Evolutionary conservation across 2,329 filamentous ascomycete genomes (phyloP).

Genomic region (Colletotrichum falcatum): DNA sequence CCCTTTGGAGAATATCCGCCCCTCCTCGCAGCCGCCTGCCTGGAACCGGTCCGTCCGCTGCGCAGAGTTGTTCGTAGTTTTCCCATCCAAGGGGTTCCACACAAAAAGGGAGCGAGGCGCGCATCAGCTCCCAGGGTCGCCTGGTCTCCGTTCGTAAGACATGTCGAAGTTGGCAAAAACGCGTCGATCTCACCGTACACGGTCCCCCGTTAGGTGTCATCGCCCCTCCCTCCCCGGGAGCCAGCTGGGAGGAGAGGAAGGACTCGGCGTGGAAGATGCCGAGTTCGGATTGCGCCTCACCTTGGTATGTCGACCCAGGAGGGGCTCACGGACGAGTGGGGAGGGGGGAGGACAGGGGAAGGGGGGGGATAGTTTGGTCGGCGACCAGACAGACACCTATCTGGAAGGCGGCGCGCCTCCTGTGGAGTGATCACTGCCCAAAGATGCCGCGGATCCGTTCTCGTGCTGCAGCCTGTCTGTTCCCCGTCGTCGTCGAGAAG

Average conservation of each 20-base stretch:
- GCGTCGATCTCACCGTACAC: slow-evolving; percentile 1
- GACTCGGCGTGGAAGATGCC: background rate
- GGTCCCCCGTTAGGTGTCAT: slow-evolving; percentile 1
- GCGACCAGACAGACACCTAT: background rate
- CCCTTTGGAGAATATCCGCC: slow-evolving; percentile 2
- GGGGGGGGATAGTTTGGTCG: background rate
- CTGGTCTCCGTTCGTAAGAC: background rate
- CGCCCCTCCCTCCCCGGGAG: background rate
- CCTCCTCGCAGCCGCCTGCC: background rate
- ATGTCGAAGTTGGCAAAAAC: slow-evolving; percentile 7
- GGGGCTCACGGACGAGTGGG: background rate
- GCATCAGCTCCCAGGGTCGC: background rate
- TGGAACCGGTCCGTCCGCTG: slow-evolving; percentile 17
- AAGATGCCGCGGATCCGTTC: background rate
- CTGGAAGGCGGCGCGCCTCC: slow-evolving; percentile 10
- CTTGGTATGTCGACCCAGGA: background rate
- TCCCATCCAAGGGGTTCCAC: background rate
- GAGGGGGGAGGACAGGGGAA: background rate
- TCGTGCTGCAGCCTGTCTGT: background rate
- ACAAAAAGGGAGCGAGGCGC: slow-evolving; percentile 3
- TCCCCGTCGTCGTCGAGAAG: slow-evolving; percentile 2
- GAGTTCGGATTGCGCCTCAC: slow-evolving; percentile 19
- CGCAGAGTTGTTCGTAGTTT: slow-evolving; percentile 3
- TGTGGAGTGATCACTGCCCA: slow-evolving; percentile 1
- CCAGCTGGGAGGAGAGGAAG: background rate